Evolutionary conservation across 345 rosid genomes (phyloP).

Genomic region (Corchorus capsularis): DNA sequence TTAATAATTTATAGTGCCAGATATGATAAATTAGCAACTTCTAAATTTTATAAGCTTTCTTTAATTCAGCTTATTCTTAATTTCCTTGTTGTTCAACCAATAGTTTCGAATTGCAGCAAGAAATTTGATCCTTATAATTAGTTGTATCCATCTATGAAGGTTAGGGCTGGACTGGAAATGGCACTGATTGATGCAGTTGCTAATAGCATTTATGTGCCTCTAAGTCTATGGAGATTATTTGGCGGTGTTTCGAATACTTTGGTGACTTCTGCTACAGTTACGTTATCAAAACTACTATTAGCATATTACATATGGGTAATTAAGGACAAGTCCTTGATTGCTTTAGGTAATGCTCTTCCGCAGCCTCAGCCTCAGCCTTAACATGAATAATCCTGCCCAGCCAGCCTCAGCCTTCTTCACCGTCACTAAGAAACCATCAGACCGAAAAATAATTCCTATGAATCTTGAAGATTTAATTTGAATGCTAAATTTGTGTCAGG

Average conservation of each 20-base stretch:
- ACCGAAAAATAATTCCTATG: too few species aligned
- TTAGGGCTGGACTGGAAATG: conserved; percentile 33
- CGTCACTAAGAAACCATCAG: too few species aligned
- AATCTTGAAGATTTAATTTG: too few species aligned
- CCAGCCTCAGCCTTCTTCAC: too few species aligned
- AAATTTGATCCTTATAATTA: neutral
- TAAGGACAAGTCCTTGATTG: too few species aligned
- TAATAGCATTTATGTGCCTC: conserved; percentile 30
- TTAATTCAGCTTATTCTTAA: too few species aligned
- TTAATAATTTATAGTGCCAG: too few species aligned
- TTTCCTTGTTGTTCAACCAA: neutral
- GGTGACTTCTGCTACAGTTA: conserved; percentile 20
- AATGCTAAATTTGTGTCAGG: too few species aligned
- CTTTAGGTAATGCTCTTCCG: too few species aligned
- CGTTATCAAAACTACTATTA: neutral
- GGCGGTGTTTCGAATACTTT: conserved; percentile 25
- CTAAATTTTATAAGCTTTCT: neutral
- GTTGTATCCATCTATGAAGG: conserved; percentile 11
- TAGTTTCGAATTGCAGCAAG: too few species aligned
- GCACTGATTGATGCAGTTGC: conserved; percentile 33
- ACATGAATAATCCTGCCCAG: too few species aligned
- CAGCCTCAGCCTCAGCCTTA: too few species aligned
- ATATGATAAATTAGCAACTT: neutral
- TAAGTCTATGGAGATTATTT: conserved; percentile 36
- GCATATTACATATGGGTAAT: neutral